A percentile compares a stretch with the other conserved stretches of the same genome.
Evolutionary conservation across 2,329 filamentous ascomycete species (phyloP).

Genomic region (Ophidiomyces ophidiicola): DNA sequence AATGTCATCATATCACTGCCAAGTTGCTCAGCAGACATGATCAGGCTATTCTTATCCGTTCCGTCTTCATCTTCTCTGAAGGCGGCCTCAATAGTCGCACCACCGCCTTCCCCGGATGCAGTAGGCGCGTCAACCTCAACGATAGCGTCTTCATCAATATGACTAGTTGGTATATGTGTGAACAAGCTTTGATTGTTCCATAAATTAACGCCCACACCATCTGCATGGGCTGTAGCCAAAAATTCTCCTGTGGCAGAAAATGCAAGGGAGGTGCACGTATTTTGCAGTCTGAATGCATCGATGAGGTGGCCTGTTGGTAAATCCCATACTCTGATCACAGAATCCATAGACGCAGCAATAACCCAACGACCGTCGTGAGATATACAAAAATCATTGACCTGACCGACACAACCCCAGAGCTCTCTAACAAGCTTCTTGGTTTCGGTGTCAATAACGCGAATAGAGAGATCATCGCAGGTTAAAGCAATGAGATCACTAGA

Average conservation of each 20-base stretch:
- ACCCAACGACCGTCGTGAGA: conserved; percentile 92
- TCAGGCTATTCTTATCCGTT: conserved; percentile 40
- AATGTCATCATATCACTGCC: conserved; percentile 73
- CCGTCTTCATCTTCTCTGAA: conserved; percentile 48
- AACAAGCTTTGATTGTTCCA: conserved; percentile 95
- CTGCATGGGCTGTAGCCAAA: conserved; percentile 75
- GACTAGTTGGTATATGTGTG: conserved; percentile 71
- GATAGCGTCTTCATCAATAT: conserved; percentile 68
- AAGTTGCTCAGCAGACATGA: conserved; percentile 59
- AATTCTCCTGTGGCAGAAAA: conserved; percentile 89
- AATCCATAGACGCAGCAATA: conserved; percentile 71
- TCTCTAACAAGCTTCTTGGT: conserved; percentile 87
- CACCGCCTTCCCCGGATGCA: conserved; percentile 68
- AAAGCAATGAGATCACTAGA: conserved; percentile 77
- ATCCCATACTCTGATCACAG: conserved; percentile 79
- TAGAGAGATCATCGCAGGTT: conserved; percentile 75
- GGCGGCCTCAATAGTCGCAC: conserved; percentile 62
- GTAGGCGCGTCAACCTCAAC: conserved; percentile 55
- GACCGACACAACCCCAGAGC: conserved; percentile 66
- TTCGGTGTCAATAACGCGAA: conserved; percentile 79
- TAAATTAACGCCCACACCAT: conserved; percentile 74
- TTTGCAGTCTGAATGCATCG: conserved; percentile 71
- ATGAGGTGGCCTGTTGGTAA: conserved; percentile 90
- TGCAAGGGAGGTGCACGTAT: conserved; percentile 67
- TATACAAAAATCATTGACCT: conserved; percentile 73